Base-by-base conservation (phyloP, 441 rosid genomes). In the Arabidopsis hybrid region DNA sequence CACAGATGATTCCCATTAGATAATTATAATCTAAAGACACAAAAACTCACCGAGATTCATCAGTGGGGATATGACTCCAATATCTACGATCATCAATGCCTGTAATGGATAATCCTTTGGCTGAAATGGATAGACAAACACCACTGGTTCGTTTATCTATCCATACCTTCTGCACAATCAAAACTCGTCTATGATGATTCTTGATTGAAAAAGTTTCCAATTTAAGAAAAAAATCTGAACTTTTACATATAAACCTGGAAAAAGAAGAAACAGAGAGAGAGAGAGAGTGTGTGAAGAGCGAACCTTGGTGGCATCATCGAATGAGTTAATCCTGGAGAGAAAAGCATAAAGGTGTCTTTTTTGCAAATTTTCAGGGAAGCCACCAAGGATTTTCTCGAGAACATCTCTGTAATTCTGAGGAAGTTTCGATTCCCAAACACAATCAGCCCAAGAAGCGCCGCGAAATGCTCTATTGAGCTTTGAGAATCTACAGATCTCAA, bases 21-120 rank as follows among this genome's bases (percentile, higher is more conserved):
- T 31, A 31, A 31, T 31, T 21, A 31, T 4, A 31, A 31, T 31
- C 32, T 31, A 31, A 31, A 31, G 32, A 31, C 32, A 31, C 4
- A 31, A 31, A 64, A 18, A 21, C 97, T 85, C 81, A 95, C 99
- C 93, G 84, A 63, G 99, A 95, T 87, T 95, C 99, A 65, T 85
- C 97, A 0, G 91, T 83, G 4, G 88, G 86, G 52, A 95, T 80
- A 78, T 86, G 88, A 75, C 84, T 92, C 99, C 99, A 95, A 46
- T 95, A 95, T 82, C 99, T 81, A 29, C 98, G 85, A 80, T 95
- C 99, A 80, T 92, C 98, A 17, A 92, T 88, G 38, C 98, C 96
- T 0, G 99, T 95, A 50, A 95, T 86, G 0, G 83, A 80, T 75
- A 95, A 82, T 8, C 97, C 98, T 75, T 85, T 91, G 39, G 96